Base-by-base conservation (phyloP, 1,284 basidiomycete species). In the Kalmanozyma brasiliensis region DNA sequence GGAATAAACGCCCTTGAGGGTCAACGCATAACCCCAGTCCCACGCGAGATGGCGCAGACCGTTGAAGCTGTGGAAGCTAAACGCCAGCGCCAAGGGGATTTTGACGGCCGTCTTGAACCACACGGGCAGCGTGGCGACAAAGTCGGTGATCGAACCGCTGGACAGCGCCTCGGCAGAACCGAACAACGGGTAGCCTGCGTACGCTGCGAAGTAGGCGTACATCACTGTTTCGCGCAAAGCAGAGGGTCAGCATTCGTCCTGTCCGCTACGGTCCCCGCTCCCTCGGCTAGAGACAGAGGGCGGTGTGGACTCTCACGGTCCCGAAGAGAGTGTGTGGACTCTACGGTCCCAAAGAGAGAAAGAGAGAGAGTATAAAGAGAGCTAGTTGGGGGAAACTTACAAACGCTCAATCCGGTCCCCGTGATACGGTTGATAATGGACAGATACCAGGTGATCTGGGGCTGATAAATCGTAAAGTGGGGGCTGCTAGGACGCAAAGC, bases 381-480 rank as follows among this genome's bases (percentile, higher is more conserved):
- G 33, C 4, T 4, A 30, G 32, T 38, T 14, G n/a, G 30, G 33
- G 2, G 32, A 26, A 29, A 77, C 76, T 65, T 63, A 68, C 73
- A 52, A 23, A 60, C 71, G 33, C 85, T 61, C 49, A 98, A 86
- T 10, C 86, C 91, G 20, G 84, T 87, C 60, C 96, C 95, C 7
- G 93, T 92, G 43, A 88, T 84, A 83, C 95, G 91, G 85, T 98
- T 90, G 29, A 87, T 87, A 78, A 95, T 93, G 14, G 93, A 96
- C 3, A 84, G 86, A 53, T 90, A 34, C 92, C 92, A 96, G 38
- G 95, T 98, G 42, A 86, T 73, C 83, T 97, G 94, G 19, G 93
- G 93, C 83, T 96, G 91, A 85, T 98, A 98, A 84, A 98, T 97
- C 45, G 92, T 92, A 77, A 94, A 90, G 83, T 97, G 93, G 20